phyloP scores from a whole-genome alignment of 495 filamentous ascomycete species.

The Sordaria brevicollis region DNA sequence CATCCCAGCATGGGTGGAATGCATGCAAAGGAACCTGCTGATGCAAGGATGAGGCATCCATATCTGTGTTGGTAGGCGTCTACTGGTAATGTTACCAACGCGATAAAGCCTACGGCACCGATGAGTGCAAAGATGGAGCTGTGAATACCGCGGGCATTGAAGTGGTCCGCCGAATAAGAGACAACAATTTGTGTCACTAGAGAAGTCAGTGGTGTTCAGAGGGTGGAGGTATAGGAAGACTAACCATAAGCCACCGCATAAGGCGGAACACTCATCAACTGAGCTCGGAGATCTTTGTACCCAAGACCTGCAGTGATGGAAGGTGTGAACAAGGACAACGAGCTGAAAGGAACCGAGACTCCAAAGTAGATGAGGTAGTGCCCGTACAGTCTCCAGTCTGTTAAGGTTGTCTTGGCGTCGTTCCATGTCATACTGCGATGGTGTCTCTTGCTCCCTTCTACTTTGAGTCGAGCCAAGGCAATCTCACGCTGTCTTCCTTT shows the following conservation, averaged over 20 bases:
- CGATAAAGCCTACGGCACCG: constrained; percentile 56
- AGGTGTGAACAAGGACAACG: constrained; percentile 59
- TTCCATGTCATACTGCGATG: constrained; percentile 47
- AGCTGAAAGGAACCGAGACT: constrained; percentile 56
- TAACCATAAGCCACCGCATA: constrained; percentile 55
- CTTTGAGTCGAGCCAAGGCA: constrained; percentile 39
- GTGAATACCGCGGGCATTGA: constrained; percentile 54
- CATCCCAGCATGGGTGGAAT: constrained; percentile 58
- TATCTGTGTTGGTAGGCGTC: constrained; percentile 49
- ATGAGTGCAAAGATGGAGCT: constrained; percentile 47
- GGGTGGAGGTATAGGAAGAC: not conserved
- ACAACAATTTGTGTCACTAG: constrained; percentile 40
- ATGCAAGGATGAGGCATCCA: constrained; percentile 57
- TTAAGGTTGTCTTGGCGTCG: constrained; percentile 48
- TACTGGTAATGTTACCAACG: constrained; percentile 51
- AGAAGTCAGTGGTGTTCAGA: not conserved
- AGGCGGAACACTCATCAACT: constrained; percentile 70
- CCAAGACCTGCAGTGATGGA: constrained; percentile 58
- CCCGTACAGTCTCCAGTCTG: constrained; percentile 52
- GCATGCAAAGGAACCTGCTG: constrained; percentile 43
- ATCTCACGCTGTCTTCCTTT: constrained; percentile 43
- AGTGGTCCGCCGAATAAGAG: constrained; percentile 56
- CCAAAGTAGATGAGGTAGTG: constrained; percentile 59
- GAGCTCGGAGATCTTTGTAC: constrained; percentile 49
- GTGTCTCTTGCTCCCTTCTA: constrained; percentile 48